Evolutionary conservation across 169 alveolate species (phyloP).

Genomic region (Perkinsus olseni): DNA sequence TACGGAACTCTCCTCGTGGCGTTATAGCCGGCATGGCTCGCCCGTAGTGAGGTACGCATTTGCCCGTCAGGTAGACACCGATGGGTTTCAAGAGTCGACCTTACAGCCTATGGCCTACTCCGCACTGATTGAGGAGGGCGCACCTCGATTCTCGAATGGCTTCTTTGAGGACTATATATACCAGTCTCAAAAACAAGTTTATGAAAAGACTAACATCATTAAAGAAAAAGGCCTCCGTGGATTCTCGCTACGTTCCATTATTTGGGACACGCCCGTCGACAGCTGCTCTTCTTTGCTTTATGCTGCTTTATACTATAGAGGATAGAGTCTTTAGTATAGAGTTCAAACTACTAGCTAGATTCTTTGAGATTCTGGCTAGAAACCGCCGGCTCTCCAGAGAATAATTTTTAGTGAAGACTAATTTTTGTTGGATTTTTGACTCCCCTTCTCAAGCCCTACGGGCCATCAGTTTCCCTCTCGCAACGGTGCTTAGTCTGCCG

Average conservation of each 20-base stretch:
- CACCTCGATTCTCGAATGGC: not conserved
- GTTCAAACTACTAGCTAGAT: too few relatives aligned
- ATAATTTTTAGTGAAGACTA: too few relatives aligned
- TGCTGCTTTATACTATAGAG: not conserved
- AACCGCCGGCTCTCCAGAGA: too few relatives aligned
- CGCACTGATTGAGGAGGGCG: not conserved
- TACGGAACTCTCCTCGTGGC: not conserved
- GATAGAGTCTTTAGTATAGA: too few relatives aligned
- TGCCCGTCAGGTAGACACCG: not conserved
- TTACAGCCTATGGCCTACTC: not conserved
- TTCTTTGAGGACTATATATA: not conserved
- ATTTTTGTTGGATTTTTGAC: too few relatives aligned
- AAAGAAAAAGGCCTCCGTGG: not conserved
- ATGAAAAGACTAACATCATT: not conserved
- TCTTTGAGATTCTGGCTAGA: too few relatives aligned
- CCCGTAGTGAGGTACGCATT: too few relatives aligned
- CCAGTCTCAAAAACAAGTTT: not conserved
- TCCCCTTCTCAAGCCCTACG: too few relatives aligned
- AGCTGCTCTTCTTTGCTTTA: not conserved
- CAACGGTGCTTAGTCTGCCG: too few relatives aligned
- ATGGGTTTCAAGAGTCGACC: not conserved
- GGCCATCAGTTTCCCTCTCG: too few relatives aligned
- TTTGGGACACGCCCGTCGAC: not conserved
- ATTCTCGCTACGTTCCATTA: not conserved
- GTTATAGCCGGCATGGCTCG: too few relatives aligned